phyloP scores from a whole-genome alignment of 768 basidiomycete genomes.

The Kondoa malvinella region DNA sequence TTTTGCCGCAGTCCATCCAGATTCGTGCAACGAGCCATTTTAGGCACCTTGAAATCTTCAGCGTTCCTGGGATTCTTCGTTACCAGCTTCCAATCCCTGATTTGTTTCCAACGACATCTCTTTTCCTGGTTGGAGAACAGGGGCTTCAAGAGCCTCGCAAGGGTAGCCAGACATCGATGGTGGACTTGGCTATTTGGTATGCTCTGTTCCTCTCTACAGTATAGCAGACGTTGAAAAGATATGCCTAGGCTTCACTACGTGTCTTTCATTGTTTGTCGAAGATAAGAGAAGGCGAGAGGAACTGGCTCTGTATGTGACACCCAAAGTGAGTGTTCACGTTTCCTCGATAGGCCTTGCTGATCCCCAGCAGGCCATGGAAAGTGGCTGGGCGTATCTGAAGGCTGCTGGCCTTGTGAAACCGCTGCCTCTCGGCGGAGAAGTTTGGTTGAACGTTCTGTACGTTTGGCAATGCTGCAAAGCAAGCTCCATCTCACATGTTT shows the following conservation, averaged over 20 bases:
- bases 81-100: slow-evolving; percentile 47
- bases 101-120: slow-evolving; percentile 24
- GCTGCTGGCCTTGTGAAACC: not conserved
- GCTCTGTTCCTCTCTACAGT: not conserved
- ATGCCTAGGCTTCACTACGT: slow-evolving; percentile 47
- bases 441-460: slow-evolving; percentile 8
- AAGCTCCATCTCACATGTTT: not conserved
- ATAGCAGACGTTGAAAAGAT: slow-evolving; percentile 12
- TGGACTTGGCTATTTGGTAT: slow-evolving; percentile 46
- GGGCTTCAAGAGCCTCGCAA: slow-evolving; percentile 17
- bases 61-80: slow-evolving; percentile 76
- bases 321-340: slow-evolving; percentile 81
- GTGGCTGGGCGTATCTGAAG: not conserved
- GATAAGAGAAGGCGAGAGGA: slow-evolving; percentile 75
- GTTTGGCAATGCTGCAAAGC: not conserved
- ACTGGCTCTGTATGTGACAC: slow-evolving; percentile 72
- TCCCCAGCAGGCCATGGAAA: slow-evolving; percentile 32
- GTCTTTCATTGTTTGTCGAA: slow-evolving; percentile 67
- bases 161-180: slow-evolving; percentile 47
- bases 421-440: slow-evolving; percentile 13
- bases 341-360: slow-evolving; percentile 55
- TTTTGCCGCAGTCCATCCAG: slow-evolving; percentile 36
- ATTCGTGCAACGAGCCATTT: slow-evolving; percentile 47
- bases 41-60: slow-evolving; percentile 65
- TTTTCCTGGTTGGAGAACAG: not conserved